Conservation (phyloP, 164 flowering plant species). For the Euptelea pleiosperma region DNA sequence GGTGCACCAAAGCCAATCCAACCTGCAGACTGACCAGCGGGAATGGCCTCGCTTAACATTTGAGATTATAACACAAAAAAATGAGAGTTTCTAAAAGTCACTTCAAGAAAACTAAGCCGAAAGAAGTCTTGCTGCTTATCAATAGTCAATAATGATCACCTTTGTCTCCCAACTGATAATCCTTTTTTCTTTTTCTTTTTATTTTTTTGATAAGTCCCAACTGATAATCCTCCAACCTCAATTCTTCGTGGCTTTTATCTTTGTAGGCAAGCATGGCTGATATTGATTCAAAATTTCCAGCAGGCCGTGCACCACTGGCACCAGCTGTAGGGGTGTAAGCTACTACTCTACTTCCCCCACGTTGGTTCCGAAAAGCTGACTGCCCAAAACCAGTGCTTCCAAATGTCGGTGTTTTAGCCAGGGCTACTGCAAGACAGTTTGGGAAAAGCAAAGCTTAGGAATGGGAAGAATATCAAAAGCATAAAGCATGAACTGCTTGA, state of each 20-base stretch:
- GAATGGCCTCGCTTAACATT: slow-evolving; percentile 74
- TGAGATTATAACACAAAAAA: not conserved
- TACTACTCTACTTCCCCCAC: slow-evolving; percentile 75
- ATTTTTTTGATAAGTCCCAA: too few relatives aligned
- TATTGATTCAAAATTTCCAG: slow-evolving; percentile 88
- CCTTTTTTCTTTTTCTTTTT: too few relatives aligned
- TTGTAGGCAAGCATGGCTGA: slow-evolving; percentile 94
- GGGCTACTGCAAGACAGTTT: slow-evolving; percentile 52
- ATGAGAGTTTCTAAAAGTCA: not conserved
- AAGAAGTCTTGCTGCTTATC: too few relatives aligned
- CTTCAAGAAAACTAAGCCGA: too few relatives aligned
- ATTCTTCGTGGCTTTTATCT: slow-evolving; percentile 95
- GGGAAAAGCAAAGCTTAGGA: not conserved
- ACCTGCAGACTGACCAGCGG: slow-evolving; percentile 58
- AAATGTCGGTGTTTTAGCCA: slow-evolving; percentile 59
- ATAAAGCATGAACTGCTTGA: not conserved
- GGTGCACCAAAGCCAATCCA: slow-evolving; percentile 41
- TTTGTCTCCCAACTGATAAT: slow-evolving; percentile 90
- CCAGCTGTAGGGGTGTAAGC: slow-evolving; percentile 58
- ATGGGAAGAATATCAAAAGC: not conserved
- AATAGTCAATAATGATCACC: slow-evolving; percentile 33
- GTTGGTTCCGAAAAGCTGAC: slow-evolving; percentile 62
- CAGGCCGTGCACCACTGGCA: slow-evolving; percentile 44
- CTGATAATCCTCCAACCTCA: slow-evolving; percentile 98
- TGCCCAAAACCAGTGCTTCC: slow-evolving; percentile 66